Percentiles rank a stretch among this genome's conserved stretches.
Evolutionary conservation across 202 grass and related monocot species (phyloP).

Genomic region (Carex sylvatica): DNA sequence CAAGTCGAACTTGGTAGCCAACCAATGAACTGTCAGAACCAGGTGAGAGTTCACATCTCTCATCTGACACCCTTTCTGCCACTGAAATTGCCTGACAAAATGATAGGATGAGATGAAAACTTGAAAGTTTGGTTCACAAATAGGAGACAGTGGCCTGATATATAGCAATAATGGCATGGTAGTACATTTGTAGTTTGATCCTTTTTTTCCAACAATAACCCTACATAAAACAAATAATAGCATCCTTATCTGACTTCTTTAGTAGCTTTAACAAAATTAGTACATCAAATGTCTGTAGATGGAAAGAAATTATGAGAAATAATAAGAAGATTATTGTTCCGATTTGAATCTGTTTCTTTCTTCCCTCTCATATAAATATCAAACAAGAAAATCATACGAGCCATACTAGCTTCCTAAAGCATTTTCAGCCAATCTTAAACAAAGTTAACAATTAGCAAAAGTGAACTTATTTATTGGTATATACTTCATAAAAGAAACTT

Average conservation of each 20-base stretch:
- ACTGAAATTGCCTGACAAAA: constrained; percentile 87
- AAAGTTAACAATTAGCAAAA: constrained; percentile 3
- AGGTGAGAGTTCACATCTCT: constrained; percentile 95
- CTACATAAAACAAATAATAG: not conserved
- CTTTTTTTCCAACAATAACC: constrained; percentile 1
- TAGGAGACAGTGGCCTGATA: constrained; percentile 1
- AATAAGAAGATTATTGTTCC: not conserved
- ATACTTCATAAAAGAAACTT: not conserved
- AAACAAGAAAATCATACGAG: not conserved
- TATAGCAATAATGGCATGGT: not conserved
- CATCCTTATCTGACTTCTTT: constrained; percentile 1
- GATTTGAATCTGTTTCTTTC: not conserved
- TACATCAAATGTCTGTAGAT: constrained; percentile 9
- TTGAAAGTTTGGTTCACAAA: constrained; percentile 6
- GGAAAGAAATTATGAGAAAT: not conserved
- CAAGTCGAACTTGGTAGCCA: constrained; percentile 97
- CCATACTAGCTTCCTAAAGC: not conserved
- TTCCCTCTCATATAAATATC: not conserved
- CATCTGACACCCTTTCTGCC: constrained; percentile 92
- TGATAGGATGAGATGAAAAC: not conserved
- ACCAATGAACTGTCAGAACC: constrained; percentile 77
- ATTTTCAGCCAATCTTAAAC: not conserved
- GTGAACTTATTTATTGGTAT: constrained; percentile 3
- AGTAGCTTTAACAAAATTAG: constrained; percentile 9
- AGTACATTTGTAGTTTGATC: not conserved